A percentile compares a stretch with the other conserved stretches of the same genome.
phyloP scores from a whole-genome alignment of 1,284 basidiomycete species.

The Golubevia sp. region DNA sequence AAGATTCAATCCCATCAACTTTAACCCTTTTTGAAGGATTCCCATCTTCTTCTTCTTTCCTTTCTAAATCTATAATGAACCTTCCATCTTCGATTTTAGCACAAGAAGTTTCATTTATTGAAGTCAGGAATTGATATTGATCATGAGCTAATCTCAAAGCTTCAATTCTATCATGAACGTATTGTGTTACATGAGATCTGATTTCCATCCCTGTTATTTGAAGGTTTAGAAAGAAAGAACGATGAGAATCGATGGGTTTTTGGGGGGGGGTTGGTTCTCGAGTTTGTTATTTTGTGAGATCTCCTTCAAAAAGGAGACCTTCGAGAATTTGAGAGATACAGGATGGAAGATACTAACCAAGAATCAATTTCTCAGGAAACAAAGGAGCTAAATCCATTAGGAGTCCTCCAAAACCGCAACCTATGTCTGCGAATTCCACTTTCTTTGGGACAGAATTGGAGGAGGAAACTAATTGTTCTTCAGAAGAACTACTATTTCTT shows the following conservation, averaged over 20 bases:
- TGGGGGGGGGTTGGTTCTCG: no score
- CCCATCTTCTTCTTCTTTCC: neutral
- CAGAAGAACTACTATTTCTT: no score
- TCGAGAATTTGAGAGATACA: no score
- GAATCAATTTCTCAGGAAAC: conserved; percentile 89
- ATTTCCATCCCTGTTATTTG: conserved; percentile 54
- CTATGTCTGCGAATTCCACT: conserved; percentile 95
- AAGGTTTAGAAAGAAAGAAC: no score
- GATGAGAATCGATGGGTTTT: no score
- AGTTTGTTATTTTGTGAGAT: no score
- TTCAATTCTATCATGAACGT: conserved; percentile 54
- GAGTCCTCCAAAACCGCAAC: conserved; percentile 96
- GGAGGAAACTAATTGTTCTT: no score
- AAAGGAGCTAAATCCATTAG: conserved; percentile 86
- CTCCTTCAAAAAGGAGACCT: no score
- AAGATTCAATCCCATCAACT: neutral
- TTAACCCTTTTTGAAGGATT: neutral
- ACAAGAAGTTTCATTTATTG: neutral
- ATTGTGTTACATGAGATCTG: conserved; percentile 52
- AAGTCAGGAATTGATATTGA: no score
- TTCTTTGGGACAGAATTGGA: conserved; percentile 62
- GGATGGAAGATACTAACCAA: conserved; percentile 68
- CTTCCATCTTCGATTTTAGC: neutral
- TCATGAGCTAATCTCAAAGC: conserved; percentile 36
- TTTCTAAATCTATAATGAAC: neutral